Evolutionary conservation across 306 rosid species (phyloP).

Genomic region (Ammopiptanthus mongolicus): DNA sequence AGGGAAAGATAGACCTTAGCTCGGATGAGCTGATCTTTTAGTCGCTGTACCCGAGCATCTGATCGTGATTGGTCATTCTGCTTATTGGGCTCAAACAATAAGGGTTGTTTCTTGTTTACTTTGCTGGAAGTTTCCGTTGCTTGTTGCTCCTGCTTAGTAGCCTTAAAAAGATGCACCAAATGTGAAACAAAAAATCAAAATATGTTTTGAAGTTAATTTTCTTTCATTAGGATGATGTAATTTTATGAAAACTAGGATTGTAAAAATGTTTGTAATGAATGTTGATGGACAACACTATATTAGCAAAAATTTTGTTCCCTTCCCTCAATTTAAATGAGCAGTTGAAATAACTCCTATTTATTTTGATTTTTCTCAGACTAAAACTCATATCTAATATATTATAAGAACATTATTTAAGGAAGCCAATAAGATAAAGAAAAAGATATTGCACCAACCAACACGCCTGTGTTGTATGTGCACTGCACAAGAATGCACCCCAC

Average conservation of each 20-base stretch:
- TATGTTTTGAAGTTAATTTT: not conserved
- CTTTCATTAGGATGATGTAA: not conserved
- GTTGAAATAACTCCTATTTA: not conserved
- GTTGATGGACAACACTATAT: not conserved
- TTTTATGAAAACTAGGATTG: not conserved
- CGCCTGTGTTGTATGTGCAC: not conserved
- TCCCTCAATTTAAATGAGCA: not conserved
- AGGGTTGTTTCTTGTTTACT: slow-evolving; percentile 27
- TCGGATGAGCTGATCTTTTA: slow-evolving; percentile 83
- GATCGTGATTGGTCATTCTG: slow-evolving; percentile 39
- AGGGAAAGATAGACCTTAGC: slow-evolving; percentile 86
- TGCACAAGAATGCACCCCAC: not conserved
- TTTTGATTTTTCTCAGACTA: not conserved
- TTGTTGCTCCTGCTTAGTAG: slow-evolving; percentile 29
- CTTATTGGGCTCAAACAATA: slow-evolving; percentile 26
- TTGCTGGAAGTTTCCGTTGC: slow-evolving; percentile 32
- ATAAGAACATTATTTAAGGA: not conserved
- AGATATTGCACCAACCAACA: not conserved
- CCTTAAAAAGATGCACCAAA: slow-evolving; percentile 30
- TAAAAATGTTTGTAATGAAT: not conserved
- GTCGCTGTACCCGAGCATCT: slow-evolving; percentile 56
- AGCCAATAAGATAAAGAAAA: not conserved
- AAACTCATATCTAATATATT: not conserved
- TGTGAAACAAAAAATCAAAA: not conserved
- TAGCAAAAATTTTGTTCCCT: not conserved